Percentiles rank a stretch among this genome's conserved stretches.
Evolutionary conservation across 1,284 basidiomycete genomes (phyloP).

Genomic region (Trametes versicolor): DNA sequence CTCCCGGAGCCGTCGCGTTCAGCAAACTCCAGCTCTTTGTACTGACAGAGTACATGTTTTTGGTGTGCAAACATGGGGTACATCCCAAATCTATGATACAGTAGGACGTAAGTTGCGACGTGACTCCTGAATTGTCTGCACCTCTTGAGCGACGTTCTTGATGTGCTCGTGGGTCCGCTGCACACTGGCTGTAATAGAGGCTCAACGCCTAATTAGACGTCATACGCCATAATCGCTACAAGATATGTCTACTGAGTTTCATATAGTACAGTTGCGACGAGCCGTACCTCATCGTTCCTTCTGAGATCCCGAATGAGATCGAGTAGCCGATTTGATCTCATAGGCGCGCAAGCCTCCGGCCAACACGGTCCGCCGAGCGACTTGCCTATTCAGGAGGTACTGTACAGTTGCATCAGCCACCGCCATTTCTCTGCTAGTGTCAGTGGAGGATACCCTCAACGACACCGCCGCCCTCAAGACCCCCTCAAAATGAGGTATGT

Average conservation of each 20-base stretch:
- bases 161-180: too few relatives aligned
- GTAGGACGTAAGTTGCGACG: too few relatives aligned
- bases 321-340: constrained; percentile 1
- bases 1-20: neutral
- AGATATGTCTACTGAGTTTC: too few relatives aligned
- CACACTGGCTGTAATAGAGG: too few relatives aligned
- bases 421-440: constrained; percentile 29
- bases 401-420: constrained; percentile 51
- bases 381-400: constrained; percentile 34
- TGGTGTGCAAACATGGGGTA: too few relatives aligned
- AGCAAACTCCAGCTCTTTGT: too few relatives aligned
- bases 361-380: neutral
- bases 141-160: too few relatives aligned
- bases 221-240: too few relatives aligned
- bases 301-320: constrained; percentile 18
- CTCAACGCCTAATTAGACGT: too few relatives aligned
- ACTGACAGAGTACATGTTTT: too few relatives aligned
- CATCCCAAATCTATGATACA: too few relatives aligned
- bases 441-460: constrained; percentile 31
- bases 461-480: constrained; percentile 46
- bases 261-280: neutral
- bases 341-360: neutral
- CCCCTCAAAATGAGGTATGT: constrained; percentile 53
- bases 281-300: constrained; percentile 4
- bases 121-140: neutral